These are phyloP conservation scores for Aspergillus incahuasiensis DNA, from an alignment of 495 filamentous ascomycete genomes.

Conservation along the genomic window DNA sequence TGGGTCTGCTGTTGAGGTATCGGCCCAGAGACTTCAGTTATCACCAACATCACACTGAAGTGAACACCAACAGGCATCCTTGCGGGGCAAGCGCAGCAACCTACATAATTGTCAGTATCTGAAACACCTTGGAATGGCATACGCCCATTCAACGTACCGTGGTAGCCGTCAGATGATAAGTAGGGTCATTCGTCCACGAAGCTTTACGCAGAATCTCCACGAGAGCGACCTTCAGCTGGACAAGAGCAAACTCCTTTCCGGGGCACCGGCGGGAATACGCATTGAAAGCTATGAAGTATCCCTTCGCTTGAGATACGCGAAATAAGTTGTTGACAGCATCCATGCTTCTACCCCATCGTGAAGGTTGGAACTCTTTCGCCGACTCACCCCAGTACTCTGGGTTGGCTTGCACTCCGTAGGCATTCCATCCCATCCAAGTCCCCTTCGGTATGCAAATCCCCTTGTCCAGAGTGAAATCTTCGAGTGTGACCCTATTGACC, in stretches of 20 bases:
- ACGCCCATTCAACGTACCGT: too few relatives aligned
- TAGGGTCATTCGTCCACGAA: background rate
- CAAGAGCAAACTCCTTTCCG: constrained; percentile 32
- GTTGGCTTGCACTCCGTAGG: constrained; percentile 30
- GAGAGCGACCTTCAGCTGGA: constrained; percentile 30
- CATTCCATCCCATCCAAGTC: constrained; percentile 36
- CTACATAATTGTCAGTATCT: too few relatives aligned
- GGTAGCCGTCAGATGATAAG: too few relatives aligned
- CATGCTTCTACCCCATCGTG: constrained; percentile 32
- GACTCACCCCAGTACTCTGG: constrained; percentile 25
- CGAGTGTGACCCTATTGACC: background rate
- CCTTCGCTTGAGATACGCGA: constrained; percentile 22
- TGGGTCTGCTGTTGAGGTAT: too few relatives aligned
- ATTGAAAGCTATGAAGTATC: constrained; percentile 36
- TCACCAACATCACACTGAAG: too few relatives aligned
- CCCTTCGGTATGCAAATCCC: constrained; percentile 25
- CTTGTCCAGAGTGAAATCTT: constrained; percentile 17
- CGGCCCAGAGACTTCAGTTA: too few relatives aligned
- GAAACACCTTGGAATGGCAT: too few relatives aligned
- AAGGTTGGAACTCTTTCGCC: constrained; percentile 28
- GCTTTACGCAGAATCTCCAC: constrained; percentile 19
- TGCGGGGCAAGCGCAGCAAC: too few relatives aligned
- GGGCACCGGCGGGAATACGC: constrained; percentile 32
- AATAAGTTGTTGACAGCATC: constrained; percentile 20
- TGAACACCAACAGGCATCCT: too few relatives aligned